Evolutionary conservation across 2,329 filamentous ascomycete species (phyloP), one percentile per base, ranked within the genome.

Genomic region (Colletotrichum filicis): DNA sequence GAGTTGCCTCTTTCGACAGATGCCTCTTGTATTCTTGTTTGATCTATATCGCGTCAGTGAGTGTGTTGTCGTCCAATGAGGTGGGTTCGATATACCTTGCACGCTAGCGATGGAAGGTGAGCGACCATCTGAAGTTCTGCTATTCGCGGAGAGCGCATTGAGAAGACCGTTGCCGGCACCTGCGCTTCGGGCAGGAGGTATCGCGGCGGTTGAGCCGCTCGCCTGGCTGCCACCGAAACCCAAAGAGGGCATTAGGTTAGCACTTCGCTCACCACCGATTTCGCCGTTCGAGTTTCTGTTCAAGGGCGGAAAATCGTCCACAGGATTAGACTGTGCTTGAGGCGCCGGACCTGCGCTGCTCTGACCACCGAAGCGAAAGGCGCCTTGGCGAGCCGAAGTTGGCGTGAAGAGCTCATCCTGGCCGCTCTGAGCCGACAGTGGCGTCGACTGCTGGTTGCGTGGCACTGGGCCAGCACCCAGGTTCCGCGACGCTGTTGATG

Each of bases 261-360:
- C 82, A 30, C 82, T 82, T 46, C 89, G 87, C 73, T 91, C 90
- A 74, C 89, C 87, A 9, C 85, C 86, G 65, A 91, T 87, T 35
- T 92, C 90, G 26, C 89, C 88, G 74, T 88, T 90, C 42, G 83
- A 84, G 56, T 87, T 87, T 73, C 89, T 84, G 75, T 88, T 91
- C 68, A 92, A 79, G 22, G 91, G 90, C 6, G 90, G 90, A 68
- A 92, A 92, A 22, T 92, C 91, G 62, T 92, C 91, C 56, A 86
- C 85, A 67, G 83, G 86, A 66, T 80, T 86, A 3, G 85, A 79
- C 66, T 87, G 88, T 59, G 82, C 79, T 76, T 89, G 88, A 6
- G 86, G 80, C 62, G 87, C 79, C 64, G 70, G 85, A 55, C 79
- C 82, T 19, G 42, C 56, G 42, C 49, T 74, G 68, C 55, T 71